These are phyloP conservation scores for Fraxinus quadrangulata DNA, from an alignment of 257 asterid species.

Conservation along the genomic window DNA sequence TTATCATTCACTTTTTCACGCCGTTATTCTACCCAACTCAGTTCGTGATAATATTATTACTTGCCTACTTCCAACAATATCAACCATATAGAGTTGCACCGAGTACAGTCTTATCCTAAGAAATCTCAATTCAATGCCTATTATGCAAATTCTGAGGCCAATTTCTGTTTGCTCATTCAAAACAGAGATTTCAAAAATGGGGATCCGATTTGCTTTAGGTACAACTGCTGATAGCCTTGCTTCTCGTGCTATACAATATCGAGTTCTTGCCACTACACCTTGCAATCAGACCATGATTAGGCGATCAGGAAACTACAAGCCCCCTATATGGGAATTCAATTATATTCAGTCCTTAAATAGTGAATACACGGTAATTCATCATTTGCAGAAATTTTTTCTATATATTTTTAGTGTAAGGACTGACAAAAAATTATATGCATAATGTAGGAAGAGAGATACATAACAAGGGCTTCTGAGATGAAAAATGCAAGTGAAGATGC, in stretches of 20 bases:
- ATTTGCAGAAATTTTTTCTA: neutral
- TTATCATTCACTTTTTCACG: too few species aligned
- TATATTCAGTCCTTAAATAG: constrained; percentile 22
- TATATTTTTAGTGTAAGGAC: neutral
- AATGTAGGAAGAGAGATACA: constrained; percentile 2
- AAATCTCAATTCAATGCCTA: too few species aligned
- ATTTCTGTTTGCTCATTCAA: neutral
- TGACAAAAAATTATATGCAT: neutral
- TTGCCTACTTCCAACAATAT: too few species aligned
- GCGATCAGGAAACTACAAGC: constrained; percentile 28
- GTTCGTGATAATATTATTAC: too few species aligned
- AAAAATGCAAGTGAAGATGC: constrained; percentile 8
- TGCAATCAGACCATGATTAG: neutral
- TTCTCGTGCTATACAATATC: neutral
- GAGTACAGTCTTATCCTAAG: too few species aligned
- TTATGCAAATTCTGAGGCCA: neutral
- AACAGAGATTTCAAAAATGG: neutral
- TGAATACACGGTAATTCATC: constrained; percentile 19
- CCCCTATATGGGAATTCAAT: constrained; percentile 21
- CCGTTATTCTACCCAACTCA: too few species aligned
- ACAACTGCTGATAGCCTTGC: neutral
- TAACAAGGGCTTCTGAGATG: neutral
- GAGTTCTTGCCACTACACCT: neutral
- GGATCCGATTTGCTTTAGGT: neutral
- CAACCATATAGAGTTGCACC: too few species aligned